phyloP scores from a whole-genome alignment of 192 early-diverging fungal genomes.

The Borealophlyctis nickersoniae region DNA sequence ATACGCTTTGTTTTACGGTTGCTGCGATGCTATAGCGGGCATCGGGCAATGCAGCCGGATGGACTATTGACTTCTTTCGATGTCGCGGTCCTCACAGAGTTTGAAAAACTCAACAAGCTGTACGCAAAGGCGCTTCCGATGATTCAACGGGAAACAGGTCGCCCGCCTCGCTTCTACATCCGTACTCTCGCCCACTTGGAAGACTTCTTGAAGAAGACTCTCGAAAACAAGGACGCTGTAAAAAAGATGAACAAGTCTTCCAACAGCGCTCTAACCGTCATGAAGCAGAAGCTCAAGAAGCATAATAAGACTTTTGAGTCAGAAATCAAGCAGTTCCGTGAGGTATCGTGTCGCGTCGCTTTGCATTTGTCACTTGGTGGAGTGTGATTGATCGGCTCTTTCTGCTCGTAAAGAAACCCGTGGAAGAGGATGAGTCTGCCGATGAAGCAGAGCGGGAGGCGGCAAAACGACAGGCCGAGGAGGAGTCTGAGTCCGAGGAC shows the following conservation, averaged over 20 bases:
- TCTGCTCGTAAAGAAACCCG: slow-evolving; percentile 40
- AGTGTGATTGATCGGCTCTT: slow-evolving; percentile 3
- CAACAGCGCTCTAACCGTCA: slow-evolving; percentile 79
- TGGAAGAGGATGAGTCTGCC: slow-evolving; percentile 50
- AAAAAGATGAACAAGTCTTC: slow-evolving; percentile 84
- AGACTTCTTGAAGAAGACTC: slow-evolving; percentile 63
- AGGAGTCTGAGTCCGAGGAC: slow-evolving; percentile 34
- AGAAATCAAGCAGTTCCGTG: slow-evolving; percentile 66
- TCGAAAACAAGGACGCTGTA: slow-evolving; percentile 66
- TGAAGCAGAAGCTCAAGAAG: slow-evolving; percentile 94
- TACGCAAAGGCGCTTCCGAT: slow-evolving; percentile 61
- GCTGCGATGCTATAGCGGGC: background rate
- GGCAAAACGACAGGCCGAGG: slow-evolving; percentile 50
- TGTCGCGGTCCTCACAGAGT: slow-evolving; percentile 72
- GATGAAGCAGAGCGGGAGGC: slow-evolving; percentile 35
- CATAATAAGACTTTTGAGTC: slow-evolving; percentile 71
- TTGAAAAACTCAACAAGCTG: slow-evolving; percentile 76
- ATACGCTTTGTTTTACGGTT: slow-evolving; percentile 3
- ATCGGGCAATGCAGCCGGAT: background rate
- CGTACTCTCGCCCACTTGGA: slow-evolving; percentile 73
- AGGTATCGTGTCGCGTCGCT: slow-evolving; percentile 15
- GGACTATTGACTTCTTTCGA: slow-evolving; percentile 14
- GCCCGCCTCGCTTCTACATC: slow-evolving; percentile 68
- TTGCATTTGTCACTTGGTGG: background rate
- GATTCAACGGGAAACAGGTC: slow-evolving; percentile 45